These are phyloP conservation scores for Fusarium compactum DNA, from an alignment of 2,329 filamentous ascomycete species.

Conservation along the genomic window DNA sequence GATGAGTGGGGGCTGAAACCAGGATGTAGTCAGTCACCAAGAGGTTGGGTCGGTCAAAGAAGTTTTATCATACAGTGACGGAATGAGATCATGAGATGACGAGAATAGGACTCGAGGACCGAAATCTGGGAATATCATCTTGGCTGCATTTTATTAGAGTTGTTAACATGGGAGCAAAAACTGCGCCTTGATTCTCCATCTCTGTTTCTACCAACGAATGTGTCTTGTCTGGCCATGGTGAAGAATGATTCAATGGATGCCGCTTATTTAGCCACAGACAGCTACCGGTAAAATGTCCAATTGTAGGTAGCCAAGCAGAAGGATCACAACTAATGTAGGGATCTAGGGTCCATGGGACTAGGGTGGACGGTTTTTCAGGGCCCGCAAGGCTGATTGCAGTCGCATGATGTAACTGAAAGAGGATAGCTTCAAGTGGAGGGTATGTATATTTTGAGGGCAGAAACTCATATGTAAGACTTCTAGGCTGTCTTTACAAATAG, in stretches of 20 bases:
- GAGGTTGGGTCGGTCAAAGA: slow-evolving; percentile 29
- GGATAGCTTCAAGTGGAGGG: neutral
- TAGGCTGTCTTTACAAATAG: neutral
- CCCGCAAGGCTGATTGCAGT: slow-evolving; percentile 27
- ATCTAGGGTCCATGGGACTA: slow-evolving; percentile 14
- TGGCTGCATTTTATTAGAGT: neutral
- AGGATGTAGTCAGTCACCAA: slow-evolving; percentile 2
- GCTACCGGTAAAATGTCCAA: slow-evolving; percentile 14
- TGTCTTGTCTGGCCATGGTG: neutral
- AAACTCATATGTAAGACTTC: neutral
- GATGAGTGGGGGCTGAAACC: slow-evolving; percentile 34
- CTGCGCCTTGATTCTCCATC: slow-evolving; percentile 17
- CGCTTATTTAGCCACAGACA: slow-evolving; percentile 2
- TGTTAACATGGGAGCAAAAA: neutral
- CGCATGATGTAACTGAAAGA: slow-evolving; percentile 24
- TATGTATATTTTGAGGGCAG: neutral
- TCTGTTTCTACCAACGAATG: slow-evolving; percentile 16
- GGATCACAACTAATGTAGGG: slow-evolving; percentile 7
- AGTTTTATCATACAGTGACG: neutral
- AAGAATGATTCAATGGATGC: neutral
- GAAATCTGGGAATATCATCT: slow-evolving; percentile 21
- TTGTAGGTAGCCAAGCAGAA: slow-evolving; percentile 17
- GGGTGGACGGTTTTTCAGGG: neutral
- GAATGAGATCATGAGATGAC: slow-evolving; percentile 32
- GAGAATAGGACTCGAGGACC: slow-evolving; percentile 37